Evolutionary conservation across 2,329 filamentous ascomycete species (phyloP), one percentile per base, ranked within the genome.

Genomic region (Alternaria novae-zelandiae): DNA sequence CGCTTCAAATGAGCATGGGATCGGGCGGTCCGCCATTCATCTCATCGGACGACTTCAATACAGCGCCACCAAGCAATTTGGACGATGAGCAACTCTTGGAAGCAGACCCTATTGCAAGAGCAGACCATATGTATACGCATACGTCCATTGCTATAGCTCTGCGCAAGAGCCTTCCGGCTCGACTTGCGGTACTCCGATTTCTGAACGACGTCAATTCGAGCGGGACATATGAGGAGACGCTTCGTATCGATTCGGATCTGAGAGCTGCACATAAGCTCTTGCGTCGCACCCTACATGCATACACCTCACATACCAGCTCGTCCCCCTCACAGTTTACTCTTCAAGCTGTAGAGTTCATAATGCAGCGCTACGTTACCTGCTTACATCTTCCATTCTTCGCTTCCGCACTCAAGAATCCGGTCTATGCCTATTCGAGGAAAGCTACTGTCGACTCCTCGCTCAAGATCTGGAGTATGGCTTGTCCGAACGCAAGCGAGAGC

Each of bases 11-110:
- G 0, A 80, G 79, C 47, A 61, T 83, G 26, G 70, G 70, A 4
- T 75, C 76, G 4, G 80, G 80, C 2, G 76, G 72, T 5, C 73
- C 80, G 6, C 78, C 79, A 1, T 67, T 82, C 4, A 53, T 83
- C 6, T 75, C 73, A 4, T 21, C 74, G 1, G 63, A 74, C 4
- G 80, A 81, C 32, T 83, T 78, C 57, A 78, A 80, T 32, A 80
- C 79, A 0, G 60, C 73, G 8, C 71, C 78, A 4, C 81, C 82
- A 0, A 68, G 69, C 1, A 83, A 83, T 58, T 77, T 80, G 25
- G 73, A 83, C 20, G 82, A 83, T 50, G 78, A 80, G 2, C 75
- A 83, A n/a, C 71, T 83, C 2, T 56, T 67, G 30, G 44, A 53
- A 0, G 63, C 75, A 2, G 67, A 77, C 13, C 70, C 79, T 1